phyloP scores from a whole-genome alignment of 768 basidiomycete genomes.

The Crepidotus variabilis region DNA sequence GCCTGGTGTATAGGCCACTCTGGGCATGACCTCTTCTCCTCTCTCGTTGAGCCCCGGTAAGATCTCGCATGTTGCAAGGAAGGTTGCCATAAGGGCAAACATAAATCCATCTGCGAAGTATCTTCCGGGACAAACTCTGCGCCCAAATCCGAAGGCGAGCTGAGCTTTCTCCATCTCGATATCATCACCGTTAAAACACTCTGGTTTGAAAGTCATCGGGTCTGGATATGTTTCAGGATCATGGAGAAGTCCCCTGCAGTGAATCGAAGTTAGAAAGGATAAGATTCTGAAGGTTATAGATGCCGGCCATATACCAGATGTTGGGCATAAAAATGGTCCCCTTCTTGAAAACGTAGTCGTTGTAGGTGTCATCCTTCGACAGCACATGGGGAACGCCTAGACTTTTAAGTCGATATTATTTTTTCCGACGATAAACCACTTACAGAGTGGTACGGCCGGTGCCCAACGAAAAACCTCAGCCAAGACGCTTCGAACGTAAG shows the following conservation, averaged over 20 bases:
- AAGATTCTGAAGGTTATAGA: neutral
- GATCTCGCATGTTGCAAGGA: constrained; percentile 14
- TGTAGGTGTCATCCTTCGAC: constrained; percentile 17
- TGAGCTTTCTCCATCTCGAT: constrained; percentile 31
- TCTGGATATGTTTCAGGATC: constrained; percentile 51
- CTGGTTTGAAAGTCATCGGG: constrained; percentile 54
- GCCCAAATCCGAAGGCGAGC: constrained; percentile 37
- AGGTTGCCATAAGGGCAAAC: constrained; percentile 13
- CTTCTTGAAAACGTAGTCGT: constrained; percentile 27
- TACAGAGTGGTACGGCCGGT: constrained; percentile 39
- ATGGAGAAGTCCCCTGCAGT: constrained; percentile 43
- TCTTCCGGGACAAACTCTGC: constrained; percentile 42
- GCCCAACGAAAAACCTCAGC: constrained; percentile 46
- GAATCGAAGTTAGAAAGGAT: neutral
- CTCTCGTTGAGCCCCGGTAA: constrained; percentile 9
- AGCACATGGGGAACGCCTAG: constrained; percentile 19
- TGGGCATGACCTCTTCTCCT: constrained; percentile 12
- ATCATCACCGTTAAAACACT: constrained; percentile 44
- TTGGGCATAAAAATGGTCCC: constrained; percentile 48
- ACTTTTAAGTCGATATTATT: neutral
- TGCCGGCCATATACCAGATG: constrained; percentile 32
- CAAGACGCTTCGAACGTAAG: constrained; percentile 44
- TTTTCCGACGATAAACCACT: neutral
- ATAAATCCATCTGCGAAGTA: constrained; percentile 13
- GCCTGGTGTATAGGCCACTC: constrained; percentile 5